Evolutionary conservation across 257 asterid species (phyloP).

Genomic region (Pogostemon cablin): DNA sequence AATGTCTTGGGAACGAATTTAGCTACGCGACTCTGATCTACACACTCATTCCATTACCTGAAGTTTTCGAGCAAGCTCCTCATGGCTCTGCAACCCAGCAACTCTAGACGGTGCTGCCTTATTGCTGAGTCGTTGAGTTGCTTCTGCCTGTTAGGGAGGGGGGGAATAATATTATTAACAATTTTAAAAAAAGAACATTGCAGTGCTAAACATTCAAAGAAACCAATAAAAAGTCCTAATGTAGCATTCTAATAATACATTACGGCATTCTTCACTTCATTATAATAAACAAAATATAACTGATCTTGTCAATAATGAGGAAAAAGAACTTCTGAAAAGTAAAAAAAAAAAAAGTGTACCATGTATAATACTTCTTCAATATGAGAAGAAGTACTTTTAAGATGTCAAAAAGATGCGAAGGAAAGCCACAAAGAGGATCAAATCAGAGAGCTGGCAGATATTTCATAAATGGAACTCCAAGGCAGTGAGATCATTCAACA

Average conservation of each 20-base stretch:
- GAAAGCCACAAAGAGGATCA: not conserved
- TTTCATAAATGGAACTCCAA: not conserved
- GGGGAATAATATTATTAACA: too few relatives aligned
- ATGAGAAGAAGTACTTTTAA: slow-evolving; percentile 5
- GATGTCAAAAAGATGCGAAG: not conserved
- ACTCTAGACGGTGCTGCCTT: slow-evolving; percentile 47
- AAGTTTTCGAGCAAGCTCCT: slow-evolving; percentile 81
- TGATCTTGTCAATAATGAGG: not conserved
- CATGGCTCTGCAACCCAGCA: slow-evolving; percentile 69
- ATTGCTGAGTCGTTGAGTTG: slow-evolving; percentile 74
- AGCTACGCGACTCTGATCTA: not conserved
- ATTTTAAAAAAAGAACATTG: not conserved
- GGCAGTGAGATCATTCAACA: not conserved
- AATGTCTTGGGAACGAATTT: not conserved
- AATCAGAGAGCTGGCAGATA: not conserved
- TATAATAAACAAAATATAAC: not conserved
- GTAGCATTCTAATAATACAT: not conserved
- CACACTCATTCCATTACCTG: slow-evolving; percentile 46
- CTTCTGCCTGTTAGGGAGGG: slow-evolving; percentile 62
- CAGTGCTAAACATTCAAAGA: slow-evolving; percentile 2
- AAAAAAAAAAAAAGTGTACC: not conserved
- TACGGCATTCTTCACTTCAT: not conserved
- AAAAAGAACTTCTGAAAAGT: not conserved
- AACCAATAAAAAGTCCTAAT: slow-evolving; percentile 1
- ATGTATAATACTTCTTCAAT: not conserved